Evolutionary conservation across 495 filamentous ascomycete genomes (phyloP), one percentile per base, ranked within the genome.

Genomic region (Lophium mytilinum): DNA sequence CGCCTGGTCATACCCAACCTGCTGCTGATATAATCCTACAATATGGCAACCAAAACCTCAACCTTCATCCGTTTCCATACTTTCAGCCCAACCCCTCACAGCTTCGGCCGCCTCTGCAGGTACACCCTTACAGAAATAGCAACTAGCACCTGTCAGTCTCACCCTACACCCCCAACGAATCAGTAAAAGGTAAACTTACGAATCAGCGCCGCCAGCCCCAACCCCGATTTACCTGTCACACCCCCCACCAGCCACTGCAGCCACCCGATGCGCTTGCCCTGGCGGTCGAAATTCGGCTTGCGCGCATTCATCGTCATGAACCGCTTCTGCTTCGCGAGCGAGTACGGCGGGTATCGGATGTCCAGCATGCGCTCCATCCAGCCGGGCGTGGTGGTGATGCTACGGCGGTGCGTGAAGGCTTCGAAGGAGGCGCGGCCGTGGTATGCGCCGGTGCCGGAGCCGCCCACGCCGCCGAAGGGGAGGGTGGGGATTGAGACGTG

Each of bases 401-500:
- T 80, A 52, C 91, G 84, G 19, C 83, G 78, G 73, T 96, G 73
- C 24, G 82, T 84, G 75, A 95, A 98, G 68, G 77, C 78, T 62
- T 96, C 90, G 74, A 94, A 95, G 49, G 82, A 85, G 47, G 86
- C 77, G 68, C 82, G 81, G 57, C 93, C 93, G 63, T 88, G 83
- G 75, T 96, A 96, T 9, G 82, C 76, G 51, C 93, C 93, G 63
- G 79, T 77, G 54, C 93, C 92, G 56, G 83, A 88, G 62, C 88
- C 82, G 55, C 93, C 93, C 34, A 98, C 87, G 65, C 92, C 92
- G 58, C 93, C 93, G 67, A 98, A 96, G 50, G 88, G 76, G 4
- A 95, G 73, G 9, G 84, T 89, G 18, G 83, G 80, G 60, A 95
- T 81, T 3, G 75, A 78, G 47, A 78, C 85, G 73, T 96, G 91